A percentile compares a stretch with the other conserved stretches of the same genome.
Conservation (phyloP, 495 filamentous ascomycete species). For the Corynascus novoguineensis region DNA sequence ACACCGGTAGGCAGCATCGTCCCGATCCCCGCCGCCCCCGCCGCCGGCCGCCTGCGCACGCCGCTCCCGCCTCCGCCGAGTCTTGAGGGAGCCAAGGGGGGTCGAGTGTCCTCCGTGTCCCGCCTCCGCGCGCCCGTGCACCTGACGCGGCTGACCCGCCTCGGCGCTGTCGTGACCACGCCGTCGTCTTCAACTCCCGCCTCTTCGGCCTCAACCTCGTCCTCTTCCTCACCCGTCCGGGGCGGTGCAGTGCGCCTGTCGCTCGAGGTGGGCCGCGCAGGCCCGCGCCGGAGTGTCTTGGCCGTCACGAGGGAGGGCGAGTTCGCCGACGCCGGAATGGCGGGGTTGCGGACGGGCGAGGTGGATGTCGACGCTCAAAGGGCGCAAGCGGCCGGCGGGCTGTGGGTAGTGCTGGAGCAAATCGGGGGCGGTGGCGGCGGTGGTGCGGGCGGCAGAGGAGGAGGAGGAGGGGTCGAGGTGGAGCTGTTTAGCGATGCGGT, state of each 20-base stretch:
- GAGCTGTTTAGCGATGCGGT: constrained; percentile 63
- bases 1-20: too few species aligned
- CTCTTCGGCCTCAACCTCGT: too few species aligned
- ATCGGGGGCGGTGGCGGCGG: constrained; percentile 42
- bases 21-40: constrained; percentile 57
- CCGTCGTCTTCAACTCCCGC: background rate
- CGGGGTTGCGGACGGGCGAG: constrained; percentile 66
- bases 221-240: too few species aligned
- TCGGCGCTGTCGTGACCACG: constrained; percentile 30
- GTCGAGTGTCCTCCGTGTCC: constrained; percentile 2
- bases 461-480: constrained; percentile 54
- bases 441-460: constrained; percentile 34
- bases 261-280: constrained; percentile 58
- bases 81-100: constrained; percentile 22
- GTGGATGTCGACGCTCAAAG: constrained; percentile 60
- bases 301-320: constrained; percentile 54
- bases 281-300: constrained; percentile 58
- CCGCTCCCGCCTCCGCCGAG: constrained; percentile 37
- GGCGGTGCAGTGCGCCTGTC: constrained; percentile 52
- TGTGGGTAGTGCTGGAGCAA: constrained; percentile 78
- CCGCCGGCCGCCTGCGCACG: constrained; percentile 60
- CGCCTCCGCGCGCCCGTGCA: constrained; percentile 47
- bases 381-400: constrained; percentile 41
- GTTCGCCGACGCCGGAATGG: constrained; percentile 60
- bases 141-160: constrained; percentile 50